Evolutionary conservation across 495 filamentous ascomycete genomes (phyloP), one percentile per base, ranked within the genome.

Genomic region (Hypoxylon fuscum): DNA sequence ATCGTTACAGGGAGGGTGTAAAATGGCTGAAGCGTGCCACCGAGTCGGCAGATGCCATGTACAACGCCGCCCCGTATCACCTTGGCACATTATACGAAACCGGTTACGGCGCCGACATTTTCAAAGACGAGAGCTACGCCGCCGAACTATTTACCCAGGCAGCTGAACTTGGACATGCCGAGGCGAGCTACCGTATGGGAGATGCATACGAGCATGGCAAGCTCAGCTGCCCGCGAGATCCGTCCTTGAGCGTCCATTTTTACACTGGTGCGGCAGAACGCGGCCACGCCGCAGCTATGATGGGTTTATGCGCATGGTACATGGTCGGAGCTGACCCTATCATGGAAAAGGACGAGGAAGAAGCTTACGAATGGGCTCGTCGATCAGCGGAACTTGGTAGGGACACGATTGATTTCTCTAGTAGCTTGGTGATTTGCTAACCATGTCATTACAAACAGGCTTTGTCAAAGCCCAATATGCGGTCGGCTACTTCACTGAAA

Each of bases 291-390:
- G 81, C 89, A 37, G 95, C 93, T n/a, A 97, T 97, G 94, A 96
- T 99, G 93, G 93, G 92, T 14, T 82, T 99, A 18, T 98, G 95
- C 71, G 95, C 95, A 11, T 99, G 95, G 95, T 99, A 97, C 73
- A 88, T 99, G 75, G 90, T 98, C 7, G 95, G 95, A 1, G 96
- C 95, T 7, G 90, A 93, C 66, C 95, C 95, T 0, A 86, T 97
- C 14, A 77, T 99, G 22, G 92, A 96, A 54, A 96, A 93, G 74
- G 93, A 98, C 62, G 96, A 98, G 74, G 87, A 88, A 48, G 95
- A 99, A 74, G 95, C 95, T 2, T 98, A 94, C 71, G 93, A 96
- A 72, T 99, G 95, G 95, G 95, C 95, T 21, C 82, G 84, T 72
- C 87, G 86, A 59, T 92, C 95, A 38, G 93, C 93, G 29, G 87